These are phyloP conservation scores for Linum lewisii DNA, from an alignment of 345 rosid species.

Conservation along the genomic window DNA sequence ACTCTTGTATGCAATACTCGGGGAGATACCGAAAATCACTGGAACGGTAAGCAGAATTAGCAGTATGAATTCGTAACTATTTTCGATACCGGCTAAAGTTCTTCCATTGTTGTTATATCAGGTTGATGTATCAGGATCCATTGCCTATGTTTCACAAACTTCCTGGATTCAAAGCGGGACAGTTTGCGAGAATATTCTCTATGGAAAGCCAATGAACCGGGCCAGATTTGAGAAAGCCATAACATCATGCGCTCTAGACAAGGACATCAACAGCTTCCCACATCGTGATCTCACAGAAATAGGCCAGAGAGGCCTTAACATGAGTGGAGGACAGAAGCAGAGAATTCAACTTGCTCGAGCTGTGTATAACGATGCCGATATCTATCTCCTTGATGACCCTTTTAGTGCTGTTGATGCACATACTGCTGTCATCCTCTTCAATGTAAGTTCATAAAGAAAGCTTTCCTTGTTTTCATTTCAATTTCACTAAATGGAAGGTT, in stretches of 20 bases:
- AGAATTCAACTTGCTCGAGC: conserved; percentile 80
- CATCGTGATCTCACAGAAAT: conserved; percentile 79
- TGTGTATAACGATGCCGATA: conserved; percentile 61
- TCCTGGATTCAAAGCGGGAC: conserved; percentile 89
- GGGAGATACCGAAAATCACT: conserved; percentile 57
- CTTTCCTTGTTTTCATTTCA: not conserved
- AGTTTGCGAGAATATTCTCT: conserved; percentile 56
- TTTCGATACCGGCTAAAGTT: not conserved
- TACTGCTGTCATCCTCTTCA: conserved; percentile 59
- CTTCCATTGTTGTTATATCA: conserved; percentile 14
- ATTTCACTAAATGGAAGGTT: too few species aligned
- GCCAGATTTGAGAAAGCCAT: conserved; percentile 42
- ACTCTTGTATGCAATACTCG: conserved; percentile 47
- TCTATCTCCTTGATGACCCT: conserved; percentile 75
- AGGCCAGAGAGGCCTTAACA: conserved; percentile 76
- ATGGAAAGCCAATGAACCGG: conserved; percentile 50
- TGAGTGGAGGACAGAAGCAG: conserved; percentile 94
- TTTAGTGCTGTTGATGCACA: conserved; percentile 85
- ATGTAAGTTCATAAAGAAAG: conserved; percentile 48
- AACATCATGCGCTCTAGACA: conserved; percentile 57
- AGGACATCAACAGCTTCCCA: conserved; percentile 48
- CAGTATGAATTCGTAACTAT: not conserved
- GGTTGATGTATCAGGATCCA: conserved; percentile 46
- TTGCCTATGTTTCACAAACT: conserved; percentile 69
- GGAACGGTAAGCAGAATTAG: conserved; percentile 45